A percentile compares a stretch with the other conserved stretches of the same genome.
These are phyloP conservation scores for Ophiostoma tasmaniense DNA, from an alignment of 2,329 filamentous ascomycete species.

Conservation along the genomic window DNA sequence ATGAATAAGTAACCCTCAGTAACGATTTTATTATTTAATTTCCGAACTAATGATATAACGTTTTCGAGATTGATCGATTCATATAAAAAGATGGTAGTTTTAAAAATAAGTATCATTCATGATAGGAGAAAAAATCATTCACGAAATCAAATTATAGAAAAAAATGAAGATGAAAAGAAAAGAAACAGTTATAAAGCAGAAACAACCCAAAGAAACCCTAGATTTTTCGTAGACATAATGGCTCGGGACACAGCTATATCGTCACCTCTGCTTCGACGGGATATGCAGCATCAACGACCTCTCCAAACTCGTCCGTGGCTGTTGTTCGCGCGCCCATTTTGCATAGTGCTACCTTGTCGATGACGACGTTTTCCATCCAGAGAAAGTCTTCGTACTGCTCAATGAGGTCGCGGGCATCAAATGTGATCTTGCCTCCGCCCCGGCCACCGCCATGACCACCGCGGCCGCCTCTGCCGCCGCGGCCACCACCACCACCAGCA, in stretches of 20 bases:
- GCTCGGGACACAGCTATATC: neutral
- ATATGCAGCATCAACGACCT: slow-evolving; percentile 44
- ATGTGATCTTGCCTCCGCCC: slow-evolving; percentile 29
- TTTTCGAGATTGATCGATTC: no score
- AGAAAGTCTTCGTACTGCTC: slow-evolving; percentile 53
- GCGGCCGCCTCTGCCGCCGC: slow-evolving; percentile 19
- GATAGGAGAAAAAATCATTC: neutral
- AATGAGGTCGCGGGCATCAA: slow-evolving; percentile 50
- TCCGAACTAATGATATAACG: no score
- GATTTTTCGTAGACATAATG: no score
- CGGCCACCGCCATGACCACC: slow-evolving; percentile 21
- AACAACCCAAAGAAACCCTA: slow-evolving; percentile 5
- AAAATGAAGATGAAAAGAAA: neutral
- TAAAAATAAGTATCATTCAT: neutral
- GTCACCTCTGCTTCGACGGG: slow-evolving; percentile 43
- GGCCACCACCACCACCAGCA: slow-evolving; percentile 25
- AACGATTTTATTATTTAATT: neutral
- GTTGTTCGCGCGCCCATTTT: slow-evolving; percentile 67
- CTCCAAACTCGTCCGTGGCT: slow-evolving; percentile 43
- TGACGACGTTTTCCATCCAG: slow-evolving; percentile 59
- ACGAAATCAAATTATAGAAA: neutral
- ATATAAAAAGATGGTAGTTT: neutral
- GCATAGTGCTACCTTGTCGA: slow-evolving; percentile 72
- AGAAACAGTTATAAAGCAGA: neutral
- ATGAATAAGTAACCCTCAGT: neutral